Base-by-base conservation (phyloP, 768 basidiomycete species). In the Cyathus striatus region DNA sequence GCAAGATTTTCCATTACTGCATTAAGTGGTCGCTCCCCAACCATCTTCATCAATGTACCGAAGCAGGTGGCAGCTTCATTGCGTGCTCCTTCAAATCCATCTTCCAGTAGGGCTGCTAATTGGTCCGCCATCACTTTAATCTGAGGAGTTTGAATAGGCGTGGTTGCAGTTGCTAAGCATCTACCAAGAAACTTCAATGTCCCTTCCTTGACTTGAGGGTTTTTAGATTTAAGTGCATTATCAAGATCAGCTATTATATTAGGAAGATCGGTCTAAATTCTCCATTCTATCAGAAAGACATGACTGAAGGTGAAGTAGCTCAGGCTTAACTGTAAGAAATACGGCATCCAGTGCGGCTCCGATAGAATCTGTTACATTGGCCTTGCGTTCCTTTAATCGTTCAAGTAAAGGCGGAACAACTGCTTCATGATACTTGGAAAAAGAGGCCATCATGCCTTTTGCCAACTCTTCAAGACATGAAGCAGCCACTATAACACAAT, bases 181-280 rank as follows among this genome's bases (percentile, higher is more conserved):
- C 95, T 79, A 16, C 75, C 78, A 21, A 97, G 68, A 55, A 95
- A 96, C 55, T 89, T 89, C 50, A 95, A 66, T 0, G 92, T 85
- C 5, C 90, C 88, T 63, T 95, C 91, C 56, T 96, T 95, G 23
- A 96, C 89, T 63, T 96, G 93, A 1, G 96, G 96, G 55, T 97
- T 99, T 68, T 98, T 99, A 43, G 83, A 83, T 50, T 81, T 81
- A 14, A 95, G 66, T 0, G 84, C 77, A 3, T 81, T 73, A 30
- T 88, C 71, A 33, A 95, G 68, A 60, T 97, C 91, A 12, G 90
- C 83, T 41, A 90, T 70, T 33, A 93, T 79, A 47, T 96, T 93
- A 21, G 81, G 61, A 5, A 99, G 65, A 2, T 80, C 76, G 0
- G 83, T 83, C 94, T 98, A 23, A 23, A 39, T 36, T 46, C 45